A percentile compares a stretch with the other conserved stretches of the same genome.
Conservation (phyloP, 2,329 filamentous ascomycete genomes). For the Periconia sp. region DNA sequence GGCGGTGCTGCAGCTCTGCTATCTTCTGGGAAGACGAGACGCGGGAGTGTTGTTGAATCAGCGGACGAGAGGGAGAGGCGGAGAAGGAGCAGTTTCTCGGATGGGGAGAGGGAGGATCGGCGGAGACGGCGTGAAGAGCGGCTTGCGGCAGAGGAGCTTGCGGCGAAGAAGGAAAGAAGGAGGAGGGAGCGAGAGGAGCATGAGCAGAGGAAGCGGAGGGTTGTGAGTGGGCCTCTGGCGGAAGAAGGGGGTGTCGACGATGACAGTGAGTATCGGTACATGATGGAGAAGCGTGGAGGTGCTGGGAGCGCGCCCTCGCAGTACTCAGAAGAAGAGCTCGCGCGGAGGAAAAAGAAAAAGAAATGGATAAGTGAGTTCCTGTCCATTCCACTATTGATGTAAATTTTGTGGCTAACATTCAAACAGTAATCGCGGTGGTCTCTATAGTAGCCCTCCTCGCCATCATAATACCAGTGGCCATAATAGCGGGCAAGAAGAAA, state of each 20-base stretch:
- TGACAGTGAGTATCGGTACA: slow-evolving; percentile 43
- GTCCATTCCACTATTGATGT: neutral
- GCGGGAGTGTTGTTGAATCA: slow-evolving; percentile 11
- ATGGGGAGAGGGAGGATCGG: slow-evolving; percentile 33
- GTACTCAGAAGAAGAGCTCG: slow-evolving; percentile 44
- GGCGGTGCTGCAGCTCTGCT: neutral
- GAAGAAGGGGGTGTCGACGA: slow-evolving; percentile 49
- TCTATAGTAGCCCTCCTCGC: slow-evolving; percentile 45
- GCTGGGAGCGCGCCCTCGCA: slow-evolving; percentile 35
- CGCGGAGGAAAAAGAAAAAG: slow-evolving; percentile 43
- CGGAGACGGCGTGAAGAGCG: slow-evolving; percentile 29
- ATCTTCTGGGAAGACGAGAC: slow-evolving; percentile 24
- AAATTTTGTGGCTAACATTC: slow-evolving; percentile 1
- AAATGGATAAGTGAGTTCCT: slow-evolving; percentile 61
- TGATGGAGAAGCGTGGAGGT: slow-evolving; percentile 47
- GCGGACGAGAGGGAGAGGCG: slow-evolving; percentile 25
- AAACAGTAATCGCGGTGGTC: slow-evolving; percentile 42
- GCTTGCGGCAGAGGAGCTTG: slow-evolving; percentile 42
- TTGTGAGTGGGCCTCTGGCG: slow-evolving; percentile 51
- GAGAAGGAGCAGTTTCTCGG: slow-evolving; percentile 27
- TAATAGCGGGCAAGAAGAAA: slow-evolving; percentile 49
- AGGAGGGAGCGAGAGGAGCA: slow-evolving; percentile 43
- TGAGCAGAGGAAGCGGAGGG: slow-evolving; percentile 41
- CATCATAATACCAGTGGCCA: slow-evolving; percentile 51
- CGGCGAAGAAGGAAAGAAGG: slow-evolving; percentile 42